These are phyloP conservation scores for Suhomyces choctaworum DNA, from an alignment of 1,139 yeast genomes.

Conservation along the genomic window DNA sequence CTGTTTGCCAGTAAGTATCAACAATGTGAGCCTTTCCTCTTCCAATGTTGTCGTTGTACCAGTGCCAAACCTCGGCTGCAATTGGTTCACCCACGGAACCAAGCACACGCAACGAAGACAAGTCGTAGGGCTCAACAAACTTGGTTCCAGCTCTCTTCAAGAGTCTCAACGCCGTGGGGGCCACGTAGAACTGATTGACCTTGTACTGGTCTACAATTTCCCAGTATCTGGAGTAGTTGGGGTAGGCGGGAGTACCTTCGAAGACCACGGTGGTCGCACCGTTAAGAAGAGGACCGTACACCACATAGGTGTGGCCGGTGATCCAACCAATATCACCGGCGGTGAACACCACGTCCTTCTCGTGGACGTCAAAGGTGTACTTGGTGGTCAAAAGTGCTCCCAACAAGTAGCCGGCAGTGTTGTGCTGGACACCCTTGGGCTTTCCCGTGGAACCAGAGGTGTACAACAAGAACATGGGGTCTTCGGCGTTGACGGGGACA, in stretches of 20 bases:
- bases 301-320: constrained; percentile 82
- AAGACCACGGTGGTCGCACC: constrained; percentile 84
- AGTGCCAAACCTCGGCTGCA: constrained; percentile 91
- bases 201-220: constrained; percentile 75
- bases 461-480: constrained; percentile 62
- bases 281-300: constrained; percentile 74
- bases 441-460: constrained; percentile 72
- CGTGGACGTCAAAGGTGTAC: constrained; percentile 75
- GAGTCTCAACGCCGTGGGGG: constrained; percentile 85
- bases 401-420: constrained; percentile 76
- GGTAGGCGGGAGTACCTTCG: constrained; percentile 87
- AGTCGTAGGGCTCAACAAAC: constrained; percentile 61
- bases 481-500: constrained; percentile 60
- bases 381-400: constrained; percentile 71
- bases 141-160: constrained; percentile 80
- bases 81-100: constrained; percentile 94
- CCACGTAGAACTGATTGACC: constrained; percentile 83
- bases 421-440: constrained; percentile 71
- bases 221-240: constrained; percentile 79
- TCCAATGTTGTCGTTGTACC: constrained; percentile 83
- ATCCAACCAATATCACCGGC: constrained; percentile 93
- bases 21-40: constrained; percentile 70
- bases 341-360: constrained; percentile 70
- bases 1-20: constrained; percentile 87
- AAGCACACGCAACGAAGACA: constrained; percentile 65